phyloP scores from a whole-genome alignment of 202 grass and related monocot species.

The Carex sylvatica region DNA sequence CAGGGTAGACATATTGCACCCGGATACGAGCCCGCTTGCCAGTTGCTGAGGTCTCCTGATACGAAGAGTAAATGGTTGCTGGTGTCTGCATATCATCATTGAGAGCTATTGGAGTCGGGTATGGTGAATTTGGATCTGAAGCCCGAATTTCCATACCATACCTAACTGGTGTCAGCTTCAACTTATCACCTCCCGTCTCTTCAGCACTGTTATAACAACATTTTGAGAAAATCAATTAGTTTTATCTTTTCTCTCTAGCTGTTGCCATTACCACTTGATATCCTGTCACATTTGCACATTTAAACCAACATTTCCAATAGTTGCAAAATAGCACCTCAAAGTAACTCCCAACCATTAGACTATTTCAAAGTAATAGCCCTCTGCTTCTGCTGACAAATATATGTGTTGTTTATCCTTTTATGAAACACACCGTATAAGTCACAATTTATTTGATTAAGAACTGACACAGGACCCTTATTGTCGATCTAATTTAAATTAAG shows the following conservation, averaged over 20 bases:
- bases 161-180: constrained; percentile 27
- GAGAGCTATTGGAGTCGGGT: constrained; percentile 49
- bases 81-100: constrained; percentile 73
- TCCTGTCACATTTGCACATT: not conserved
- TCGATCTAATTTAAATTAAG: not conserved
- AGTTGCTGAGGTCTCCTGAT: constrained; percentile 29
- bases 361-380: not conserved
- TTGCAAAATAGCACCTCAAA: not conserved
- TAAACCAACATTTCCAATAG: not conserved
- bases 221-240: not conserved
- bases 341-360: not conserved
- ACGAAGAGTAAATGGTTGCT: constrained; percentile 52
- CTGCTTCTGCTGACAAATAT: not conserved
- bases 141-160: constrained; percentile 8
- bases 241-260: not conserved
- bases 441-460: not conserved
- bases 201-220: constrained; percentile 12
- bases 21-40: constrained; percentile 38
- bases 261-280: not conserved
- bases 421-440: not conserved
- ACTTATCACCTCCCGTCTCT: constrained; percentile 14
- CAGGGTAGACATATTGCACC: constrained; percentile 56
- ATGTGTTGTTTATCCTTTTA: not conserved
- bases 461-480: not conserved
- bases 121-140: constrained; percentile 40